Percentiles rank a stretch among this genome's conserved stretches.
phyloP scores from a whole-genome alignment of 2,329 filamentous ascomycete species.

The Xylariaceae sp. region DNA sequence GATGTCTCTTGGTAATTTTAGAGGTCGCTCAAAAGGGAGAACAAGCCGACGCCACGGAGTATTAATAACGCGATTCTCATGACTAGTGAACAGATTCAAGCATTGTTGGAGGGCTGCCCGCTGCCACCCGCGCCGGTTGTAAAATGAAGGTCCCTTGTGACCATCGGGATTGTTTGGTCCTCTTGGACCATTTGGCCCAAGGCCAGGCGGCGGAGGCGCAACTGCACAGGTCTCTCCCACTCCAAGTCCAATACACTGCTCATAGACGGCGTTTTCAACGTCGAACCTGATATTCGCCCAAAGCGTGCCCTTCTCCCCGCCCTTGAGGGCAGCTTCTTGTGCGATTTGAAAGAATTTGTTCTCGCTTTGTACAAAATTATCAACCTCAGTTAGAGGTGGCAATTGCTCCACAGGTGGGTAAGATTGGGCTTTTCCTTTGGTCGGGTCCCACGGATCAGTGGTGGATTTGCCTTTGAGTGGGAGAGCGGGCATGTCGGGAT shows the following conservation, averaged over 20 bases:
- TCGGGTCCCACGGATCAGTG: neutral
- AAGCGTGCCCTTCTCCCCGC: neutral
- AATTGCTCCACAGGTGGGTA: neutral
- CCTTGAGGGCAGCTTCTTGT: neutral
- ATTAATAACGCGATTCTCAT: constrained; percentile 37
- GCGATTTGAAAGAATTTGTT: constrained; percentile 9
- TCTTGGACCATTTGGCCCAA: neutral
- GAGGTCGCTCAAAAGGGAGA: constrained; percentile 32
- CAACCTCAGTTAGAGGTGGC: constrained; percentile 5
- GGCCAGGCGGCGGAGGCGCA: constrained; percentile 1
- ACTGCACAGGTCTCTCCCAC: neutral
- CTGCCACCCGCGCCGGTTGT: constrained; percentile 39
- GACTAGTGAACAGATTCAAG: constrained; percentile 37
- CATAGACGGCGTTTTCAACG: constrained; percentile 37
- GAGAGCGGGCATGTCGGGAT: neutral
- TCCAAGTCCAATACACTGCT: constrained; percentile 29
- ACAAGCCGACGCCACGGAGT: constrained; percentile 38
- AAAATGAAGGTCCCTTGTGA: constrained; percentile 12
- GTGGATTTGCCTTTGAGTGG: neutral
- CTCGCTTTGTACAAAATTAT: constrained; percentile 15
- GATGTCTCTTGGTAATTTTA: constrained; percentile 24
- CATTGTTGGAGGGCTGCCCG: constrained; percentile 46
- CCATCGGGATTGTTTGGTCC: constrained; percentile 1
- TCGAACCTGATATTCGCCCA: constrained; percentile 12
- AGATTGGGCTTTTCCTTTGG: too few relatives aligned